Conservation (phyloP, 192 early-diverging fungal genomes). For the Jimgerdemannia lactiflua region DNA sequence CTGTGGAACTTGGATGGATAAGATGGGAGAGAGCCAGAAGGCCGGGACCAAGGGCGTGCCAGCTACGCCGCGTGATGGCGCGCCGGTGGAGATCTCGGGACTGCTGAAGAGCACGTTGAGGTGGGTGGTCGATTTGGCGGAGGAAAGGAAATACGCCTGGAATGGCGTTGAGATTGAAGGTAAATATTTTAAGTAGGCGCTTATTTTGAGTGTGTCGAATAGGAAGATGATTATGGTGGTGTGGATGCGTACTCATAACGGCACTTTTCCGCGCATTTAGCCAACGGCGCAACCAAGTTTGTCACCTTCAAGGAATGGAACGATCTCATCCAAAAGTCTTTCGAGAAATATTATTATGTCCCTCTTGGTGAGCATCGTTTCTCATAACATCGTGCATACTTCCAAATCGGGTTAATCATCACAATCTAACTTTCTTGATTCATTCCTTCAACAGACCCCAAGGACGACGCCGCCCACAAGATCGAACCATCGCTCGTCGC, state of each 20-base stretch:
- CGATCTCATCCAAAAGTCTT: constrained; percentile 69
- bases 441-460: constrained; percentile 36
- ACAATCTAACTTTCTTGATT: too few relatives aligned
- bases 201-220: too few relatives aligned
- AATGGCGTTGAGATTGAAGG: constrained; percentile 38
- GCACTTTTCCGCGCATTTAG: background rate
- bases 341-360: constrained; percentile 91
- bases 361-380: constrained; percentile 35
- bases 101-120: constrained; percentile 80
- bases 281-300: constrained; percentile 26
- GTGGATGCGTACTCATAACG: too few relatives aligned
- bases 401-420: too few relatives aligned
- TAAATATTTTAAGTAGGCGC: too few relatives aligned
- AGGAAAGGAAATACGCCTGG: constrained; percentile 36
- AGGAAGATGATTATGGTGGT: too few relatives aligned
- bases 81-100: constrained; percentile 89
- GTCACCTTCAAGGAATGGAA: constrained; percentile 79
- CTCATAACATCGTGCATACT: too few relatives aligned
- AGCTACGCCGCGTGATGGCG: constrained; percentile 92
- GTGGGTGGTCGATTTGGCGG: constrained; percentile 68
- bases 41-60: constrained; percentile 92
- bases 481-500: constrained; percentile 66
- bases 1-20: constrained; percentile 99
- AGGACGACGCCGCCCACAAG: constrained; percentile 59
- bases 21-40: constrained; percentile 92